phyloP scores from a whole-genome alignment of 345 rosid genomes.

The Camelina sativa region DNA sequence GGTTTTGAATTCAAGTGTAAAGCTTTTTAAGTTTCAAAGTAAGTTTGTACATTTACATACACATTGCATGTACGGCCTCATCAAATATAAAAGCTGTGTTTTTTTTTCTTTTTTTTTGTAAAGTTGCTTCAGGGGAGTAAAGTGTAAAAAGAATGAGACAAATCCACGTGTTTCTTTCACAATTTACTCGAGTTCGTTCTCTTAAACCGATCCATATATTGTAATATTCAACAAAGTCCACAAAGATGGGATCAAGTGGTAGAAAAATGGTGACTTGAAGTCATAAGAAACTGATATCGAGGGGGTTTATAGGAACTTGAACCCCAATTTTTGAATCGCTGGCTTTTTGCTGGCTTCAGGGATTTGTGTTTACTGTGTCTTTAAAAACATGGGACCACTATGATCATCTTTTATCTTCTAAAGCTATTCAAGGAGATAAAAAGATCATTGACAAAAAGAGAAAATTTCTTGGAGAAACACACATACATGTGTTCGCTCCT shows the following conservation, averaged over 20 bases:
- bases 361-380: conserved; percentile 36
- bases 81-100: conserved; percentile 25
- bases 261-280: conserved; percentile 36
- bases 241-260: conserved; percentile 44
- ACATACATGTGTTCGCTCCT: neutral
- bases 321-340: conserved; percentile 33
- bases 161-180: conserved; percentile 29
- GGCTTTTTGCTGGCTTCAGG: conserved; percentile 41
- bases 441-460: conserved; percentile 40
- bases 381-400: conserved; percentile 40
- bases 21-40: conserved; percentile 30
- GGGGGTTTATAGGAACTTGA: conserved; percentile 41
- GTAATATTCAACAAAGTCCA: conserved; percentile 35
- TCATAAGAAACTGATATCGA: conserved; percentile 33
- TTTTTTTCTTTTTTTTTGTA: neutral
- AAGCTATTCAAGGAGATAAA: conserved; percentile 26
- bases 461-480: conserved; percentile 39
- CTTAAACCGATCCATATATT: conserved; percentile 9
- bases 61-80: conserved; percentile 27
- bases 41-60: conserved; percentile 40
- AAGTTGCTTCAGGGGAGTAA: conserved; percentile 19
- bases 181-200: conserved; percentile 33
- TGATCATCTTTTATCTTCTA: conserved; percentile 35
- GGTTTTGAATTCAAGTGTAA: conserved; percentile 23
- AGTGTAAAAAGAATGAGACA: conserved; percentile 34